Conservation (phyloP, 768 basidiomycete genomes). For the Psilocybe cubensis region DNA sequence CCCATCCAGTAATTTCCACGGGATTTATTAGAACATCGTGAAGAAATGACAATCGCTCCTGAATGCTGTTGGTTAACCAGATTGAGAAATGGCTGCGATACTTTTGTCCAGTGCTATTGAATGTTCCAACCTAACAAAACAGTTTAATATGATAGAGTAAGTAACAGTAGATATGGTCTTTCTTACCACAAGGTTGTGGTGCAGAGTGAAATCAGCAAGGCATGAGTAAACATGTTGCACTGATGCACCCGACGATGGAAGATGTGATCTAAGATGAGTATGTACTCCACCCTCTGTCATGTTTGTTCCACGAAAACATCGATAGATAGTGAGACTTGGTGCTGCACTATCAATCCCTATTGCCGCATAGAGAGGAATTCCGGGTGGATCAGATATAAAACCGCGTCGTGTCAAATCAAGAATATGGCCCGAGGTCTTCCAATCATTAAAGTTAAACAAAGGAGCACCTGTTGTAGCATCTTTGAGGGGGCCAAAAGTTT, state of each 20-base stretch:
- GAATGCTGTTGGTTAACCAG: conserved; percentile 26
- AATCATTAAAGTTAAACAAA: conserved; percentile 32
- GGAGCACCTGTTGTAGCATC: conserved; percentile 30
- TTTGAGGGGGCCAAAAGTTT: conserved; percentile 34
- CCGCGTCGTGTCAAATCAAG: conserved; percentile 28
- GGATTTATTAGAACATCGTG: conserved; percentile 8
- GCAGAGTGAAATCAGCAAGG: conserved; percentile 24
- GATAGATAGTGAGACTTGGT: conserved; percentile 25
- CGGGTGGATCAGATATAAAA: conserved; percentile 34
- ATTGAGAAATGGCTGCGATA: conserved; percentile 26
- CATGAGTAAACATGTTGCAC: conserved; percentile 20
- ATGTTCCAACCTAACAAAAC: conserved; percentile 25
- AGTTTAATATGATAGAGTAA: background rate
- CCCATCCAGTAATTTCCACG: conserved; percentile 12
- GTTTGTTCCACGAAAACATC: conserved; percentile 33
- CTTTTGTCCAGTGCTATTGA: conserved; percentile 23
- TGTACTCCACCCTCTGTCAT: conserved; percentile 38
- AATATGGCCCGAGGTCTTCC: conserved; percentile 32
- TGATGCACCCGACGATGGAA: conserved; percentile 27
- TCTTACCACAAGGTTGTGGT: conserved; percentile 31
- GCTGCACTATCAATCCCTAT: conserved; percentile 22
- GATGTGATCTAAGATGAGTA: conserved; percentile 20
- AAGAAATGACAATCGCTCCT: conserved; percentile 12
- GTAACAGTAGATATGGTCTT: background rate
- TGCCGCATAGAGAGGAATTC: conserved; percentile 24